Base-by-base conservation (phyloP, 2,329 filamentous ascomycete species). In the Penicillium sp. region DNA sequence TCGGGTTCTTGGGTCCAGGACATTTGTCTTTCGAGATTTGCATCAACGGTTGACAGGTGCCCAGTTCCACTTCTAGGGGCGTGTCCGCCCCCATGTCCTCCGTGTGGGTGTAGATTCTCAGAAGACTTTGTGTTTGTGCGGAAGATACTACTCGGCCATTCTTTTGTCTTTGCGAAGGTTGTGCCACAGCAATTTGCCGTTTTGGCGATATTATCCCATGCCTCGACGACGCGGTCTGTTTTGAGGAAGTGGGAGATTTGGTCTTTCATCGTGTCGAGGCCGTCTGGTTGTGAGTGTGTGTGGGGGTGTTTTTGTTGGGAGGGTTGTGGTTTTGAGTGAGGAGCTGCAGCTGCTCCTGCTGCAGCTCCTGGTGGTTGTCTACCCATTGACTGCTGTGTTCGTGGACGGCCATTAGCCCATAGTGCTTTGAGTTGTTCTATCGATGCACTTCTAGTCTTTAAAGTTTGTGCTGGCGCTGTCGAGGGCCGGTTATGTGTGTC, bases 221-320 rank as follows among this genome's bases (percentile, higher is more conserved):
- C 65, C 10, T 77, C 74, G 15, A 72, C 58, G 17, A 75, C 74
- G n/a, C 68, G 70, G 56, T 76, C 74, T 2, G 73, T 73, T 44
- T 72, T 75, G n/a, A 76, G 66, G 58, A 72, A 74, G 15, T 75
- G 72, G 37, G 70, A 66, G 17, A 77, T 66, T 61, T 77, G 75
- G 12, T 70, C 65, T 59, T 72, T 75, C 70, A 76, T 71, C 5
- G 65, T 71, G 9, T 77, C 72, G 2, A 56, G 62, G 49, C 59
- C 54, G 33, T 61, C 63, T 28, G 19, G 62, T 24, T 30, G 62
- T 44, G 35, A 6, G 24, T 22, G 7, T 8, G 28, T 30, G 28
- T 30, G 28, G 61, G 35, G 5, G 24, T 22, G 2, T 9, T 45
- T 28, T 17, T 19, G 53, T 15, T 42, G 53, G 28, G 53, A 42